Evolutionary conservation across 2,329 filamentous ascomycete genomes (phyloP).

Genomic region (Amesomyces nigricolor): DNA sequence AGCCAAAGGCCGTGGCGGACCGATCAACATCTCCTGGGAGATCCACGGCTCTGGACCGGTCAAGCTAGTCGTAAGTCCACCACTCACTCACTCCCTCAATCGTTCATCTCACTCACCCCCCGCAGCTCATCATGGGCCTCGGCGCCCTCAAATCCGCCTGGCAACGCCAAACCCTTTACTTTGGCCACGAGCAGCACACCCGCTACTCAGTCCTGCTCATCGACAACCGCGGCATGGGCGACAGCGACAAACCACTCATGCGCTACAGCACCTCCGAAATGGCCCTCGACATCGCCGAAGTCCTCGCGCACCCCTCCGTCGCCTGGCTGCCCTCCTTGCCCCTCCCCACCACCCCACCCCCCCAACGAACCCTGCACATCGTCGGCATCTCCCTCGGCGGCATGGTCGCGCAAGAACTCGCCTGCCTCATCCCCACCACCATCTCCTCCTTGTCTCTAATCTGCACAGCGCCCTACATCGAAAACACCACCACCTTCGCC

Average conservation of each 20-base stretch:
- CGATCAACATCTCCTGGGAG: conserved; percentile 71
- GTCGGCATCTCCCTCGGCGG: conserved; percentile 80
- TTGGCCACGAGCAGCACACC: conserved; percentile 64
- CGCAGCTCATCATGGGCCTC: conserved; percentile 74
- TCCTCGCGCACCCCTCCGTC: conserved; percentile 53
- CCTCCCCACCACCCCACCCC: conserved; percentile 20
- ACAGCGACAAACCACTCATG: conserved; percentile 67
- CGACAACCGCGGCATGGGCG: conserved; percentile 82
- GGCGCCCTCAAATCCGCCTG: conserved; percentile 63
- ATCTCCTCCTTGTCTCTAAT: conserved; percentile 54
- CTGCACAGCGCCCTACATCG: conserved; percentile 55
- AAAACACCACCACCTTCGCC: conserved; percentile 55
- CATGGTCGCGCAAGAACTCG: conserved; percentile 86
- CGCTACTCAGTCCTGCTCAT: conserved; percentile 69
- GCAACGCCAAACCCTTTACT: conserved; percentile 79
- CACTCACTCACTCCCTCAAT: neutral
- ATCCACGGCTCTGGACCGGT: conserved; percentile 66
- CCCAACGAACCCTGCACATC: conserved; percentile 52
- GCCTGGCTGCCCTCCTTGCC: conserved; percentile 50
- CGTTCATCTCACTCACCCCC: conserved; percentile 6
- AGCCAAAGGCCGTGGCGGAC: conserved; percentile 66
- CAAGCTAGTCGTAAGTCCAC: conserved; percentile 62
- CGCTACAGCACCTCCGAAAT: conserved; percentile 81
- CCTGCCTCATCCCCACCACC: conserved; percentile 45
- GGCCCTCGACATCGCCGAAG: conserved; percentile 70